Evolutionary conservation across 495 filamentous ascomycete species (phyloP), one percentile per base, ranked within the genome.

Genomic region (Barbatosphaeria neglecta): DNA sequence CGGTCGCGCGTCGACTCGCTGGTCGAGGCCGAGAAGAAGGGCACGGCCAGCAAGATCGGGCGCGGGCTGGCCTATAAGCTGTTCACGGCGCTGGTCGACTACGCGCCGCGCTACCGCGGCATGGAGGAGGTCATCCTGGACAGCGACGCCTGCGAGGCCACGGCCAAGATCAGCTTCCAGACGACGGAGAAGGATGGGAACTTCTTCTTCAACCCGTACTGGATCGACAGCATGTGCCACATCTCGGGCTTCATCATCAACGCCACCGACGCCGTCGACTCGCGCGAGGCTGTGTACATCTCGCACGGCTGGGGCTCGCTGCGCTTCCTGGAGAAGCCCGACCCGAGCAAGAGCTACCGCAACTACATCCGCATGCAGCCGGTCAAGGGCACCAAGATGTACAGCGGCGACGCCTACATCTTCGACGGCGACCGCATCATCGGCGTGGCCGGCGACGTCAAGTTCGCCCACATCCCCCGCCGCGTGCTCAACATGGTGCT

Each of bases 211-310:
- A 76, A 76, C 44, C 84, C 84, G 2, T 83, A 81, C 61, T 86
- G 80, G 73, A 84, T 87, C 39, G 85, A 88, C 58, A 82, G 78
- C 38, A 50, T 76, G 41, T 76, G 73, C 51, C 78, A 83, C 53
- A 69, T 84, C 24, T 81, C 82, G 9, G 86, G 86, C 16, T 90
- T 92, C 62, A 81, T 83, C 50, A 80, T 87, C 66, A 90, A 90
- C 56, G 84, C 76, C 13, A 87, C 80, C 46, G 84, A 87, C 55
- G 75, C 73, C 19, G 74, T 81, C 3, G 81, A 89, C 51, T 81
- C 80, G 0, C 76, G 78, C 47, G 77, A 84, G 46, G 68, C 79
- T 38, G 81, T 86, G 24, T 90, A 78, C 56, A 79, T 90, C 47
- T 85, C 80, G 37, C 86, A 90, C 54, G 83, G 84, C n/a, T 84